phyloP scores from a whole-genome alignment of 2,329 filamentous ascomycete species.

The Blastomyces gilchristii region DNA sequence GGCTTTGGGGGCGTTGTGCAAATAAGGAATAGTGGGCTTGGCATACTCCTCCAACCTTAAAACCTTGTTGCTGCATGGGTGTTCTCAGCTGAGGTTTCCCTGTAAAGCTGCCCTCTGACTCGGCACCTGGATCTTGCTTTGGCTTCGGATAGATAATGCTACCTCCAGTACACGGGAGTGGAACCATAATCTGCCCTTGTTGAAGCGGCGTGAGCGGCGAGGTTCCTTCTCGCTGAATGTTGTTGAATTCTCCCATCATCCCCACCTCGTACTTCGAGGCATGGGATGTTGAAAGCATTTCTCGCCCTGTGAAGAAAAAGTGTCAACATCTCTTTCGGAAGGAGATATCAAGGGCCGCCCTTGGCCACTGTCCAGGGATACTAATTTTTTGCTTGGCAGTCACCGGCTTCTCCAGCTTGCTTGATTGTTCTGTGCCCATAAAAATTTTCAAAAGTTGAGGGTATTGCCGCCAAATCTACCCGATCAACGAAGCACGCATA shows the following conservation, averaged over 20 bases:
- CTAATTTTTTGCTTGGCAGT: neutral
- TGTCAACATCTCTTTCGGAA: neutral
- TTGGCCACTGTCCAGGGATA: neutral
- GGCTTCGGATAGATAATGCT: too few relatives aligned
- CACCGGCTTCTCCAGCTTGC: neutral
- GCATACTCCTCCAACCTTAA: constrained; percentile 1
- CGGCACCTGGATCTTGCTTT: neutral
- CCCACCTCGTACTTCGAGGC: neutral
- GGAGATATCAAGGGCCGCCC: neutral
- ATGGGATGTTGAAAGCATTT: neutral
- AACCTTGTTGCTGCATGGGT: neutral
- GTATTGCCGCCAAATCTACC: neutral
- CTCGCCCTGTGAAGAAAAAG: neutral
- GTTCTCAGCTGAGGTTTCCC: neutral
- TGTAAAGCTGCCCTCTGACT: neutral
- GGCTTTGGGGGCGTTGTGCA: neutral
- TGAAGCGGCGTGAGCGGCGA: neutral
- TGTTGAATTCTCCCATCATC: neutral
- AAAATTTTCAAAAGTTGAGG: neutral
- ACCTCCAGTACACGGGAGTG: neutral
- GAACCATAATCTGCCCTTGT: neutral
- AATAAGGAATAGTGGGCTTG: neutral
- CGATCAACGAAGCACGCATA: neutral
- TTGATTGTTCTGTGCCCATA: neutral
- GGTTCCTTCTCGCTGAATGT: neutral